These are phyloP conservation scores for Nicotiana obtusifolia DNA, from an alignment of 257 asterid genomes.

Conservation along the genomic window DNA sequence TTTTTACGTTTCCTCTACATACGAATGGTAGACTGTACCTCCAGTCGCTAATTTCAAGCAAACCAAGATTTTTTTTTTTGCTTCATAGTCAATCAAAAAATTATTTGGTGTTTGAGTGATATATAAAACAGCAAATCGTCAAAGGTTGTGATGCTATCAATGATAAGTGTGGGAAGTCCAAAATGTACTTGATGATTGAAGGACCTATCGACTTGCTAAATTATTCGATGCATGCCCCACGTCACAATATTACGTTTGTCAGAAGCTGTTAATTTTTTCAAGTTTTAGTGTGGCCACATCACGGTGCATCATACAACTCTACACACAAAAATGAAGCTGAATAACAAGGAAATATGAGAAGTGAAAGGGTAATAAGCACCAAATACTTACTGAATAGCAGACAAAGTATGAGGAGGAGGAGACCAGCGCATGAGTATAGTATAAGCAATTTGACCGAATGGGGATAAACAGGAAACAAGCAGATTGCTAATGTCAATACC, in stretches of 20 bases:
- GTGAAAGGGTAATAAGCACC: slow-evolving; percentile 5
- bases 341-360: background rate
- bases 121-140: background rate
- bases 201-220: background rate
- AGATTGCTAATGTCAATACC: slow-evolving; percentile 90
- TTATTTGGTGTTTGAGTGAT: background rate
- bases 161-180: background rate
- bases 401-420: slow-evolving; percentile 83
- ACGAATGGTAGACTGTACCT: background rate
- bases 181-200: background rate
- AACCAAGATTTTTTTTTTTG: background rate
- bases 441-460: slow-evolving; percentile 80
- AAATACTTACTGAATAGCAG: slow-evolving; percentile 65
- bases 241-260: background rate
- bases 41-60: background rate
- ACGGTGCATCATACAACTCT: background rate
- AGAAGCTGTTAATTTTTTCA: background rate
- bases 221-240: background rate
- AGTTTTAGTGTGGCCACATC: slow-evolving; percentile 1
- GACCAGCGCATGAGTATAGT: slow-evolving; percentile 91
- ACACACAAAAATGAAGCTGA: background rate
- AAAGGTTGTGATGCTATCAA: background rate
- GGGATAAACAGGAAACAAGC: slow-evolving; percentile 98
- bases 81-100: background rate
- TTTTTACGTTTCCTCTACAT: background rate